Conservation (phyloP, 2,329 filamentous ascomycete genomes). For the Beauveria pseudobassiana region DNA sequence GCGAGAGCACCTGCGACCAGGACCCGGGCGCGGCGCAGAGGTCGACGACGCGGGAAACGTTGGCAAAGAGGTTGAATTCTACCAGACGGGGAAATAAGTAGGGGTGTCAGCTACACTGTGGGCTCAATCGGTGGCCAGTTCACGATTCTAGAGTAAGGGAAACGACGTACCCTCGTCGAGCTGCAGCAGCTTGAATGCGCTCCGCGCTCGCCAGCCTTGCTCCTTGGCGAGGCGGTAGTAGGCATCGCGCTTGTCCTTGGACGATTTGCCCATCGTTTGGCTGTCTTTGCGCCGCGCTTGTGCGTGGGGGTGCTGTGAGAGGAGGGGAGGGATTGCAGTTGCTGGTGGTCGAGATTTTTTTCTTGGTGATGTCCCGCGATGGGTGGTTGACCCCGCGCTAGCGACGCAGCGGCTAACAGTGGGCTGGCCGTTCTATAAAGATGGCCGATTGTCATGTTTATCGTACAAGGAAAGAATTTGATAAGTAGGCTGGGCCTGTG, state of each 20-base stretch:
- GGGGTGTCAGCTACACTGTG: not conserved
- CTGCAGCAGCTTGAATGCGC: conserved; percentile 94
- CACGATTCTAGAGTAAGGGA: too few relatives aligned
- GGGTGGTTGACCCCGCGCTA: not conserved
- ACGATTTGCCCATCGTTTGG: conserved; percentile 79
- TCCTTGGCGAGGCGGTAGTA: conserved; percentile 98
- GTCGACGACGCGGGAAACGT: conserved; percentile 88
- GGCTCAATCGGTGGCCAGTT: not conserved
- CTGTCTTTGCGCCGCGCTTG: not conserved
- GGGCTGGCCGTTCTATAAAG: not conserved
- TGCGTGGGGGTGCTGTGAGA: not conserved
- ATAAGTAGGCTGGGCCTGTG: too few relatives aligned
- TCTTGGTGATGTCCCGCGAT: not conserved
- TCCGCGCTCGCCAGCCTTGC: conserved; percentile 94
- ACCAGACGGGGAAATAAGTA: conserved; percentile 16
- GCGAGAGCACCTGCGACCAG: conserved; percentile 94
- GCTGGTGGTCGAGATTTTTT: not conserved
- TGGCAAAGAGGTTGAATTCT: conserved; percentile 90
- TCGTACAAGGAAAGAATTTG: too few relatives aligned
- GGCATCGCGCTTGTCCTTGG: conserved; percentile 96
- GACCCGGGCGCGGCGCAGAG: conserved; percentile 92
- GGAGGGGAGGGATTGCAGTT: not conserved
- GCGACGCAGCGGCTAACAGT: not conserved
- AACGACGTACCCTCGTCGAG: conserved; percentile 62
- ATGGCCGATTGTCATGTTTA: not conserved